These are phyloP conservation scores for Boletellus sp. DNA, from an alignment of 768 basidiomycete species.

Conservation along the genomic window DNA sequence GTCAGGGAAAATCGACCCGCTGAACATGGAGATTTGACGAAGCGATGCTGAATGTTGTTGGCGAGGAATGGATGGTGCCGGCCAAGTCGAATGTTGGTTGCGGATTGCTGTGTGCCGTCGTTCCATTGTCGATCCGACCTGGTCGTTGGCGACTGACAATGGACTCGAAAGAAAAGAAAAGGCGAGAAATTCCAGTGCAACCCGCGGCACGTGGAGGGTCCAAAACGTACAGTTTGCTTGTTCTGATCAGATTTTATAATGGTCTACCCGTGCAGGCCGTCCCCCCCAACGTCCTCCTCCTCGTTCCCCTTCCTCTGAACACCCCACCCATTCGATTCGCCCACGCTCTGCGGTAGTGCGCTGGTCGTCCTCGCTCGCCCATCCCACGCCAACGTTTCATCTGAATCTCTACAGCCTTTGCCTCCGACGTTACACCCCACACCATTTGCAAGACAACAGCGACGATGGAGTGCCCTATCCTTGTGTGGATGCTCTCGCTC, in stretches of 20 bases:
- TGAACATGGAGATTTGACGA: too few relatives aligned
- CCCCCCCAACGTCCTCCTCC: conserved; percentile 2
- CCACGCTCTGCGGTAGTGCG: background rate
- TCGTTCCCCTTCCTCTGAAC: conserved; percentile 2
- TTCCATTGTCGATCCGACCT: too few relatives aligned
- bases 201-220: conserved; percentile 24
- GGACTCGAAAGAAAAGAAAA: background rate
- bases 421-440: background rate
- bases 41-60: too few relatives aligned
- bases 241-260: conserved; percentile 30
- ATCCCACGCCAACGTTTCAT: background rate
- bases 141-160: background rate
- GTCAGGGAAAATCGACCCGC: too few relatives aligned
- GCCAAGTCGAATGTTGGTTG: too few relatives aligned
- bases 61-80: too few relatives aligned
- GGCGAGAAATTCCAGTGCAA: conserved; percentile 10
- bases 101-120: too few relatives aligned
- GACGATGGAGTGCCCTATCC: conserved; percentile 57
- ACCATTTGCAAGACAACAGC: conserved; percentile 4
- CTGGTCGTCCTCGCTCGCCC: background rate
- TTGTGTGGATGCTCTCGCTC: conserved; percentile 78
- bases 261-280: conserved; percentile 9
- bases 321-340: background rate
- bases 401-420: background rate
- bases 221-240: conserved; percentile 26